phyloP scores from a whole-genome alignment of 2,329 filamentous ascomycete genomes.

The Ascochyta koolunga region DNA sequence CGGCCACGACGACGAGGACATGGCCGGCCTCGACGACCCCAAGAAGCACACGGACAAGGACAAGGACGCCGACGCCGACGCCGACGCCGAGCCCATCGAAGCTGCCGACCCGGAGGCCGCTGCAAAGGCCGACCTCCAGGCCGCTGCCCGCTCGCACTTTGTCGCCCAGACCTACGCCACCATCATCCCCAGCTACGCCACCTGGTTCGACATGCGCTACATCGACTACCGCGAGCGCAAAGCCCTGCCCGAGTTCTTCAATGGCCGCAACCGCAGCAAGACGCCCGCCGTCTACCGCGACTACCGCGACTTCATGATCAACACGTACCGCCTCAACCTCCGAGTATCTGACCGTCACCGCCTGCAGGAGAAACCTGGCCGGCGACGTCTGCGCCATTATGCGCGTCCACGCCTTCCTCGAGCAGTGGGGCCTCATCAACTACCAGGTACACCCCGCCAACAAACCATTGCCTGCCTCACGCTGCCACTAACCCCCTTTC shows the following conservation, averaged over 20 bases:
- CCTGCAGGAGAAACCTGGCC: constrained; percentile 90
- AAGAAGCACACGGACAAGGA: constrained; percentile 49
- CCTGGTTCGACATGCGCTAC: constrained; percentile 97
- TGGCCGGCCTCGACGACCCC: constrained; percentile 47
- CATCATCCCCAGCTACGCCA: constrained; percentile 95
- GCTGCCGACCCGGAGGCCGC: constrained; percentile 59
- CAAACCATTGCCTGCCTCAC: background rate
- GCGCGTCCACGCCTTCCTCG: constrained; percentile 95
- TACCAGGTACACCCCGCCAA: constrained; percentile 75
- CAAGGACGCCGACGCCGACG: constrained; percentile 31
- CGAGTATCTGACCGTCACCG: constrained; percentile 96
- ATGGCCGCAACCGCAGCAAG: constrained; percentile 96
- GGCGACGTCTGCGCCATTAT: constrained; percentile 99
- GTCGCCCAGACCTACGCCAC: constrained; percentile 94
- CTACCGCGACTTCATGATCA: constrained; percentile 99
- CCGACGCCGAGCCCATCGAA: constrained; percentile 52
- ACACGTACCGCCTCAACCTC: constrained; percentile 96
- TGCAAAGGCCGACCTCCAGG: constrained; percentile 81
- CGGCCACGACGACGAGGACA: constrained; percentile 76
- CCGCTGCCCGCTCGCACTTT: constrained; percentile 87
- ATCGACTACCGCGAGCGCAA: constrained; percentile 93
- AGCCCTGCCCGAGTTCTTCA: constrained; percentile 97
- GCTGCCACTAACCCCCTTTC: constrained; percentile 5
- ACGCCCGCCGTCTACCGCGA: constrained; percentile 97
- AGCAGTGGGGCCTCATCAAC: constrained; percentile 99